Evolutionary conservation across 495 filamentous ascomycete genomes (phyloP).

Genomic region (Thozetella sp.): DNA sequence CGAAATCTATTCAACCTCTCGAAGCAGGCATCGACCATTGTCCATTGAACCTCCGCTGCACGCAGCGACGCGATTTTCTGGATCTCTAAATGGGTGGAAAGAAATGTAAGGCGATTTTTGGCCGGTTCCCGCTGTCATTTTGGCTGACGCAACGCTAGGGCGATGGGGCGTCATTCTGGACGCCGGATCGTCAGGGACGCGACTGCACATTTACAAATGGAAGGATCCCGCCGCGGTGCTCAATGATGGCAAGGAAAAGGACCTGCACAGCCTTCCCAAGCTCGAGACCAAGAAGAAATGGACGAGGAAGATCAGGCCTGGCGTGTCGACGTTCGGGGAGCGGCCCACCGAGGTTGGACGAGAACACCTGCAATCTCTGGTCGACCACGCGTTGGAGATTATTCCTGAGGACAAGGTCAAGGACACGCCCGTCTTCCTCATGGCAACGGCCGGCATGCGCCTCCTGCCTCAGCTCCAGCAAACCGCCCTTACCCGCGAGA

Average conservation of each 20-base stretch:
- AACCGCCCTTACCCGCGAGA: slow-evolving; percentile 68
- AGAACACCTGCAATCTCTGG: slow-evolving; percentile 75
- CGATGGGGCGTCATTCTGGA: slow-evolving; percentile 65
- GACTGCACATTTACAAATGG: slow-evolving; percentile 93
- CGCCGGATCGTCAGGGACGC: slow-evolving; percentile 76
- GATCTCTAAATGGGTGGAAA: slow-evolving; percentile 4
- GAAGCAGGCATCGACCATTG: not conserved
- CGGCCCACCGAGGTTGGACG: slow-evolving; percentile 75
- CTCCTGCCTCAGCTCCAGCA: slow-evolving; percentile 77
- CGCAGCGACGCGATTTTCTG: not conserved
- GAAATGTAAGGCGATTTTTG: slow-evolving; percentile 13
- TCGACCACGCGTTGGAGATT: slow-evolving; percentile 80
- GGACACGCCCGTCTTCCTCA: slow-evolving; percentile 89
- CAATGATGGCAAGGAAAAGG: slow-evolving; percentile 56
- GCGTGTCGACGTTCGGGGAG: slow-evolving; percentile 87
- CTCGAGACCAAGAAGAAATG: slow-evolving; percentile 83
- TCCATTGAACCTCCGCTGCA: not conserved
- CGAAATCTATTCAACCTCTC: too few species aligned
- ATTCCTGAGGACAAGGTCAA: slow-evolving; percentile 78
- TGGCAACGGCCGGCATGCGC: slow-evolving; percentile 97
- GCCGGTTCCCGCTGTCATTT: slow-evolving; percentile 5
- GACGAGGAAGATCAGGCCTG: slow-evolving; percentile 92
- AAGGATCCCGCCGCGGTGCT: slow-evolving; percentile 71
- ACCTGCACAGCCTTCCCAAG: slow-evolving; percentile 72
- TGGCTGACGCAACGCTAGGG: slow-evolving; percentile 25